phyloP scores from a whole-genome alignment of 164 flowering plant genomes.

The Chimonanthus salicifolius region DNA sequence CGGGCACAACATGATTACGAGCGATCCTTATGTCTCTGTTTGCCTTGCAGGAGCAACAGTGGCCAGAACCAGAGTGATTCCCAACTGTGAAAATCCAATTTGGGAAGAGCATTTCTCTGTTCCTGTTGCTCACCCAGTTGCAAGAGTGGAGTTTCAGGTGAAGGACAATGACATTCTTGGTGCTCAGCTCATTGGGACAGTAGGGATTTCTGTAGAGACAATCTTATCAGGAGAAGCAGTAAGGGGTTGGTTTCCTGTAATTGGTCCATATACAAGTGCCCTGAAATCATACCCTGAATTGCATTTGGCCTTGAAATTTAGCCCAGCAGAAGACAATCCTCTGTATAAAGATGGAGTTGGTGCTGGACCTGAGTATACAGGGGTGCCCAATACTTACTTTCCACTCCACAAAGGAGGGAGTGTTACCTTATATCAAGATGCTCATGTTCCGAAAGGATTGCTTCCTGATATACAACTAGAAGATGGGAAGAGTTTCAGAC shows the following conservation, averaged over 20 bases:
- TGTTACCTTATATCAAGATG: conserved; percentile 73
- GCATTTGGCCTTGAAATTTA: conserved; percentile 45
- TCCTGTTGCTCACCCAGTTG: conserved; percentile 62
- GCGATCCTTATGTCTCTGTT: conserved; percentile 76
- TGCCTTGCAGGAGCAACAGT: conserved; percentile 68
- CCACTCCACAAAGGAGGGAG: conserved; percentile 59
- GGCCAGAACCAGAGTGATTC: conserved; percentile 59
- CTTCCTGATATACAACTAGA: conserved; percentile 53
- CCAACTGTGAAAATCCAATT: conserved; percentile 56
- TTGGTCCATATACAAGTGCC: conserved; percentile 30
- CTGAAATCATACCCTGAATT: conserved; percentile 45
- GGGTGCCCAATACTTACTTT: conserved; percentile 59
- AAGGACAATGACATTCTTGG: conserved; percentile 82
- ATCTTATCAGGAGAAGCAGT: conserved; percentile 38
- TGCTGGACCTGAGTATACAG: conserved; percentile 37
- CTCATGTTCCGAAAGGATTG: conserved; percentile 45
- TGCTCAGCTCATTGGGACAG: conserved; percentile 63
- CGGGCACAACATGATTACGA: conserved; percentile 45
- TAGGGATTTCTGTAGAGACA: conserved; percentile 39
- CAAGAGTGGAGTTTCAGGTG: conserved; percentile 56
- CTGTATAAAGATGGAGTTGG: conserved; percentile 47
- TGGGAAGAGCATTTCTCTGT: conserved; percentile 67
- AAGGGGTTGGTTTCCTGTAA: conserved; percentile 57
- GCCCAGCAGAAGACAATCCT: conserved; percentile 43
- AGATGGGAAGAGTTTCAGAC: conserved; percentile 39